Base-by-base conservation (phyloP, 2,329 filamentous ascomycete species). In the Stagonosporopsis chrysanthemi region DNA sequence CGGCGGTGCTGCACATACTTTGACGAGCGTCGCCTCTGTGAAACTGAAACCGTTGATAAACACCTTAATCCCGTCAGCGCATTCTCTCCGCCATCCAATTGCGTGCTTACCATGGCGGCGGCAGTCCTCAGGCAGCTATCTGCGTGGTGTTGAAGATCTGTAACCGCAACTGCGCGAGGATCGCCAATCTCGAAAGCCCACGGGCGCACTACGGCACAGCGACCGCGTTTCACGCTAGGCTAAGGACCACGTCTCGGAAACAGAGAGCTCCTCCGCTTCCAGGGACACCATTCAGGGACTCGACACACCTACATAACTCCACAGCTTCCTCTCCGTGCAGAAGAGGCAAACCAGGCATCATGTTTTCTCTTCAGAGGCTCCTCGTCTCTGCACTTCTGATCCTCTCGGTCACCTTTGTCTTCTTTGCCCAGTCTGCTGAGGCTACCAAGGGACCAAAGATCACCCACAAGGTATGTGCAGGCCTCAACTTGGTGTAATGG, bases 11-110 rank as follows among this genome's bases (percentile, higher is more conserved):
- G 52, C 42, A 47, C 80, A 76, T 86, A 91, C 92, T 83, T 90
- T 90, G 75, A 98, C 89, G 73, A 97, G 86, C 78, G 89, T 88
- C 71, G 82, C 80, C 80, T 97, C 93, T 68, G 86, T 81, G 82
- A 98, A 97, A 81, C 90, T 93, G 81, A 91, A 83, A 70, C 91
- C 91, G 73, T 94, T 84, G 71, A 98, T 88, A 82, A 95, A 91
- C 72, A 93, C 90, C 91, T 92, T 58, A 38, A 49, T 31, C 33
- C 42, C 23, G 35, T 72, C 35, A 69, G 64, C 60, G 47, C 49
- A 33, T 38, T 19, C 35, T 41, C 28, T 26, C 11, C 23, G 12
- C 8, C 45, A 17, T 38, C 33, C 41, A 56, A 59, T 56, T 40
- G 51, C 22, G 26, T 47, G 11, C 64, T 7, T 62, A 73, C 72